Evolutionary conservation across 306 rosid genomes (phyloP), one percentile per base, ranked within the genome.

Genomic region (Senna siamea): DNA sequence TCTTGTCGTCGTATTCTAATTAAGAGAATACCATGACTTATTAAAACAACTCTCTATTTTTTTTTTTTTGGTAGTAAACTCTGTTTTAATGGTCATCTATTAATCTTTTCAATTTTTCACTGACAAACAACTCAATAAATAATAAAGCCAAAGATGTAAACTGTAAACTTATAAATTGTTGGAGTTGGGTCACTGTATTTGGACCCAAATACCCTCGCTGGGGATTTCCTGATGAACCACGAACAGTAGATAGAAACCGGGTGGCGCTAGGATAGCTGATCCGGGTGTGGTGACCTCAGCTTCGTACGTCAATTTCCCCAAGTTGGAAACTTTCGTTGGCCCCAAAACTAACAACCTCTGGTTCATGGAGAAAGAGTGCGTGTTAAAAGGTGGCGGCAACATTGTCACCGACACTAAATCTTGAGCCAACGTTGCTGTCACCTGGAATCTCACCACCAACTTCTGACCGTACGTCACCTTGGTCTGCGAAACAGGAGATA

Each of bases 321-420:
- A 15, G 13, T 7, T 11, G 0, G 32, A 84, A 56, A 89, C 52
- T 2, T 23, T 40, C 9, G 63, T 81, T 3, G 85, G 54, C 6
- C 64, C 77, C 61, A 94, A 37, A 18, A 87, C 85, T 62, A 94
- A 14, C 69, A 89, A 0, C 75, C 97, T 81, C 56, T 94, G 99
- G 56, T 85, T 94, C 99, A 89, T 89, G 1, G 99, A 87, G 80
- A 92, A 94, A 0, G 99, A 94, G 66, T 94, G 99, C 0, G 97
- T 94, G 1, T 66, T 67, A 70, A 94, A 92, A 6, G 99, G 88
- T 10, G 99, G 97, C 4, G 90, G 74, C 47, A 77, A 9, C 90
- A 94, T 80, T 2, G 92, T 84, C 64, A 87, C 87, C 9, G 55
- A 47, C 71, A 91, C 84, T 3, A 28, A 20, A 11, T 77, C 41